A percentile compares a stretch with the other conserved stretches of the same genome.
These are phyloP conservation scores for Terana coerulea DNA, from an alignment of 768 basidiomycete genomes.

Conservation along the genomic window DNA sequence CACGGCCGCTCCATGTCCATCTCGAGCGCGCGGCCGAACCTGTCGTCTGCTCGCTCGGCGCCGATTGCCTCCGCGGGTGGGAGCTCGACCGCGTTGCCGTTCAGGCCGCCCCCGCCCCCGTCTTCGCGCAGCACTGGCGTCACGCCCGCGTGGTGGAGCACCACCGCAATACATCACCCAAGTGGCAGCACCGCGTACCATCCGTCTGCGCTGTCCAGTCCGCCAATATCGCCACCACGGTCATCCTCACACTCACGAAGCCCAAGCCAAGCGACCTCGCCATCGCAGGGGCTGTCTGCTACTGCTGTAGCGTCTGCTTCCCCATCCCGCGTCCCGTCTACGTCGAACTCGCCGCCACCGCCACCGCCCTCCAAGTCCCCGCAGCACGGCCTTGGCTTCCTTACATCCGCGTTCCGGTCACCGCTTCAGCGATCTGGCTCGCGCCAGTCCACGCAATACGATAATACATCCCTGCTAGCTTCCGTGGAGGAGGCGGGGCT, in stretches of 20 bases:
- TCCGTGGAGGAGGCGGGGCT: no score
- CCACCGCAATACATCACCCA: no score
- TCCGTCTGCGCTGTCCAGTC: constrained; percentile 6
- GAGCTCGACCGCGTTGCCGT: constrained; percentile 20
- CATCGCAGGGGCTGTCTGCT: no score
- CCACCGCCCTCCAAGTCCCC: background rate
- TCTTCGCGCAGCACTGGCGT: constrained; percentile 5
- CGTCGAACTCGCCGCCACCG: background rate
- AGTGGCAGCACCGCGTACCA: background rate
- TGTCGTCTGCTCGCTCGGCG: constrained; percentile 14
- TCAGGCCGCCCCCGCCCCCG: constrained; percentile 21
- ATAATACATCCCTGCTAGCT: no score
- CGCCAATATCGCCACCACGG: background rate
- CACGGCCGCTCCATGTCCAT: constrained; percentile 8
- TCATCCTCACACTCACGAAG: background rate
- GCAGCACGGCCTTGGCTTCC: background rate
- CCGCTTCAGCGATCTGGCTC: constrained; percentile 17
- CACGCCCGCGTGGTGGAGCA: constrained; percentile 8
- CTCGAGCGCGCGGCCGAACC: constrained; percentile 18
- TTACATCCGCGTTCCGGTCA: constrained; percentile 23
- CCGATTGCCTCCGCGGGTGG: constrained; percentile 1
- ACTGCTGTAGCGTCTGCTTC: no score
- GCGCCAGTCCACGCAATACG: no score
- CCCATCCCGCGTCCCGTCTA: background rate
- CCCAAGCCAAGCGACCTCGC: background rate